phyloP scores from a whole-genome alignment of 192 early-diverging fungal species.

The Rhizoclosmatium globosum region DNA sequence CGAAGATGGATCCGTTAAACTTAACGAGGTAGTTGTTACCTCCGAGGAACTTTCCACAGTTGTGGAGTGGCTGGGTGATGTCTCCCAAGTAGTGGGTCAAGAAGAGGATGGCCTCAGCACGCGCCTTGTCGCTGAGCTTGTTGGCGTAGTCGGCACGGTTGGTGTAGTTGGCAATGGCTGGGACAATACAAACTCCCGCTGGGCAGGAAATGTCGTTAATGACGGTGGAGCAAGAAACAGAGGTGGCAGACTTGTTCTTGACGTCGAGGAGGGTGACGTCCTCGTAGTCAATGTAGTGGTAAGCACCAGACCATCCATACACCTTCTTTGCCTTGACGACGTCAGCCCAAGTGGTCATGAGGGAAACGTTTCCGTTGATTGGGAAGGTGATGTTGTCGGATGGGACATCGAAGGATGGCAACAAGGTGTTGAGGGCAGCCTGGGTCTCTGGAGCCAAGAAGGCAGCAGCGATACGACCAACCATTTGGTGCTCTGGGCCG shows the following conservation, averaged over 20 bases:
- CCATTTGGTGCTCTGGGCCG: not conserved
- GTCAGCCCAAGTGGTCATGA: slow-evolving; percentile 27
- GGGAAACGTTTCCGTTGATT: slow-evolving; percentile 15
- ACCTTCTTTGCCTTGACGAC: slow-evolving; percentile 15
- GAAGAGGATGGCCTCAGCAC: slow-evolving; percentile 41
- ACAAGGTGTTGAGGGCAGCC: not conserved
- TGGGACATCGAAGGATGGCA: not conserved
- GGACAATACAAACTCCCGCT: slow-evolving; percentile 38
- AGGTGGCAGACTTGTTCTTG: not conserved
- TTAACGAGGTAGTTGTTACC: slow-evolving; percentile 41
- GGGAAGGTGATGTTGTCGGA: not conserved
- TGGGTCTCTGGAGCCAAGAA: slow-evolving; percentile 31
- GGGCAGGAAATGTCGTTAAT: slow-evolving; percentile 30
- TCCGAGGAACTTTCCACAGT: slow-evolving; percentile 36
- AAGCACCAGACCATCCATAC: not conserved
- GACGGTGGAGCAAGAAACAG: slow-evolving; percentile 15
- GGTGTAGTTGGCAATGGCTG: slow-evolving; percentile 41
- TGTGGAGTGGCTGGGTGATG: slow-evolving; percentile 42
- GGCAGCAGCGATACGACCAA: slow-evolving; percentile 29
- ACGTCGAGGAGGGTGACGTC: slow-evolving; percentile 30
- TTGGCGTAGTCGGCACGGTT: slow-evolving; percentile 20
- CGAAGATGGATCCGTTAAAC: not conserved
- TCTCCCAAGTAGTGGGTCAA: slow-evolving; percentile 35
- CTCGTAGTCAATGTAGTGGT: slow-evolving; percentile 9
- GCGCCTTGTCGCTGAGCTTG: not conserved